These are phyloP conservation scores for Neohortaea acidophila DNA, from an alignment of 495 filamentous ascomycete genomes.

Conservation along the genomic window DNA sequence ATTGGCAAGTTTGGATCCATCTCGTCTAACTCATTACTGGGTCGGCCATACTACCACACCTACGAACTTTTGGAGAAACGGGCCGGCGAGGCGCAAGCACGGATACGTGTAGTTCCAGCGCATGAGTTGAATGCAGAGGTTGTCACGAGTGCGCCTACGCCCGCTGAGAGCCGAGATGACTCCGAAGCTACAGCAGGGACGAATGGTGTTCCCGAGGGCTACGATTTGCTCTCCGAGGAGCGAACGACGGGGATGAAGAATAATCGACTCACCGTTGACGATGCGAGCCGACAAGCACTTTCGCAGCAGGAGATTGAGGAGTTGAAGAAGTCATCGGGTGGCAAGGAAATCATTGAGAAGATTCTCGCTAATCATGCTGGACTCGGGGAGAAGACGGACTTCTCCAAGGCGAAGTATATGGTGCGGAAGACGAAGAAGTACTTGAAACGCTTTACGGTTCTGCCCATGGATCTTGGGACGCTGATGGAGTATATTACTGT, in stretches of 20 bases:
- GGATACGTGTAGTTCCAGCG: constrained; percentile 64
- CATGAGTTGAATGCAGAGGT: constrained; percentile 72
- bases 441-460: constrained; percentile 64
- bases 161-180: constrained; percentile 35
- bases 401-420: constrained; percentile 87
- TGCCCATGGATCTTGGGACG: constrained; percentile 63
- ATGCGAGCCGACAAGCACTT: constrained; percentile 63
- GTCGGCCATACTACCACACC: constrained; percentile 76
- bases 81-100: constrained; percentile 37
- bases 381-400: constrained; percentile 84
- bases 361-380: constrained; percentile 70
- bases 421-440: constrained; percentile 89
- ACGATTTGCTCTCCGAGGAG: constrained; percentile 35
- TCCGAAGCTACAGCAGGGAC: constrained; percentile 21
- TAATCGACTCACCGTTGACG: constrained; percentile 65
- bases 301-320: constrained; percentile 80
- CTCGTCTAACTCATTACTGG: constrained; percentile 68
- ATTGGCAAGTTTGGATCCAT: constrained; percentile 85
- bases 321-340: constrained; percentile 60
- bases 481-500: constrained; percentile 62
- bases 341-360: constrained; percentile 76
- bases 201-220: constrained; percentile 34
- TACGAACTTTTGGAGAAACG: constrained; percentile 68
- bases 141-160: constrained; percentile 33
- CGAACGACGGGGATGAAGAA: constrained; percentile 55